Evolutionary conservation across 2,329 filamentous ascomycete species (phyloP).

Genomic region (Biscogniauxia mediterranea): DNA sequence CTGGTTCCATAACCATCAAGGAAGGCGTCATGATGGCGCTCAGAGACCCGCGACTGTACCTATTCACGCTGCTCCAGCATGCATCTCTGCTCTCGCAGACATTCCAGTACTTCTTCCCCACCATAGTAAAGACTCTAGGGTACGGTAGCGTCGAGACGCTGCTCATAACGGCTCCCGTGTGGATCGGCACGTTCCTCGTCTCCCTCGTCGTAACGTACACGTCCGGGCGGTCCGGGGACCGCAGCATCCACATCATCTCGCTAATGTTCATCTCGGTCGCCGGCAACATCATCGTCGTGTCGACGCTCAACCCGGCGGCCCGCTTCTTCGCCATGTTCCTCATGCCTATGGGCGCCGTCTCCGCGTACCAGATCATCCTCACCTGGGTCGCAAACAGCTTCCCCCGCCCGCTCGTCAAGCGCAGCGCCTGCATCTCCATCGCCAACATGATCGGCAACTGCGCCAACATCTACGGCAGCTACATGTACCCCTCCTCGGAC

Average conservation of each 20-base stretch:
- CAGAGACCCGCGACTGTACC: constrained; percentile 48
- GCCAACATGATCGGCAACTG: constrained; percentile 65
- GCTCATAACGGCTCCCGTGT: constrained; percentile 57
- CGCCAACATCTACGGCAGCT: constrained; percentile 45
- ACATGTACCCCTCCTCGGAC: constrained; percentile 44
- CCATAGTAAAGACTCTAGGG: constrained; percentile 59
- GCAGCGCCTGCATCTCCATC: constrained; percentile 65
- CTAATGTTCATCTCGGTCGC: constrained; percentile 51
- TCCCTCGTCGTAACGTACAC: constrained; percentile 54
- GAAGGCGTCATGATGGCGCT: constrained; percentile 48
- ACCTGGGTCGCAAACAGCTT: constrained; percentile 69
- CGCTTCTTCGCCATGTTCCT: constrained; percentile 64
- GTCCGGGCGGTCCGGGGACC: constrained; percentile 51
- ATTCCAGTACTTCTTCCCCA: constrained; percentile 66
- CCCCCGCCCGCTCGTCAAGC: constrained; percentile 66
- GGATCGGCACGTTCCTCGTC: constrained; percentile 52
- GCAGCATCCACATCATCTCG: constrained; percentile 54
- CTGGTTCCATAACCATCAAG: constrained; percentile 38
- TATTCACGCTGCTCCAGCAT: constrained; percentile 55
- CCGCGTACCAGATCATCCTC: constrained; percentile 58
- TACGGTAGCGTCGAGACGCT: constrained; percentile 54
- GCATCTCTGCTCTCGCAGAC: constrained; percentile 51
- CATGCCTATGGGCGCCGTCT: constrained; percentile 54
- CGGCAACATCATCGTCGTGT: constrained; percentile 56
- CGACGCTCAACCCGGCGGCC: constrained; percentile 47